Conservation (phyloP, 2,329 filamentous ascomycete genomes). For the Diaporthe humulicola region DNA sequence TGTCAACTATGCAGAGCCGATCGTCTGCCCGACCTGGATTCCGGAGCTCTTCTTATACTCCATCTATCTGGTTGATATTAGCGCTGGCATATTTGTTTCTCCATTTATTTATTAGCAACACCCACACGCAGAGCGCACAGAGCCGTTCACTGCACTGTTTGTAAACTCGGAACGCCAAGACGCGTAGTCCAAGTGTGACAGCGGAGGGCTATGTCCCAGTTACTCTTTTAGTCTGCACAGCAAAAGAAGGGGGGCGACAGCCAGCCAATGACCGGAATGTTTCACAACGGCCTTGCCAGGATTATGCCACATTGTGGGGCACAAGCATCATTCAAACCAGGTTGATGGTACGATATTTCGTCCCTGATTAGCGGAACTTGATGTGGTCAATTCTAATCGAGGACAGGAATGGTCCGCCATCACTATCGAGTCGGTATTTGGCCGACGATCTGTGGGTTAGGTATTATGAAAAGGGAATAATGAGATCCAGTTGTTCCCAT, state of each 20-base stretch:
- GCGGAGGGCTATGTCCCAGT: slow-evolving; percentile 8
- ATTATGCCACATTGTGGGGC: not conserved
- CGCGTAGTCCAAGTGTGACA: slow-evolving; percentile 14
- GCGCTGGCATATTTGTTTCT: not conserved
- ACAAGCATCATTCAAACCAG: not conserved
- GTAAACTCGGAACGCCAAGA: slow-evolving; percentile 30
- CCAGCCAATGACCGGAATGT: slow-evolving; percentile 1
- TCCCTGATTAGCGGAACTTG: slow-evolving; percentile 14
- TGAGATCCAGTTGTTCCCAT: too few relatives aligned
- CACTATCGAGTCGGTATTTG: not conserved
- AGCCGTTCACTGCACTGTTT: not conserved
- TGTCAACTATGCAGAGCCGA: not conserved
- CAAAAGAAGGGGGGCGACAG: not conserved
- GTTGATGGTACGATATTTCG: not conserved
- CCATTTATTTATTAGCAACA: not conserved
- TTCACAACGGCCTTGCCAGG: not conserved
- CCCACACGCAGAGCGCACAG: not conserved
- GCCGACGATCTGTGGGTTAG: slow-evolving; percentile 3
- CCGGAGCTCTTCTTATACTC: slow-evolving; percentile 4
- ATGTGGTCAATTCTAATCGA: not conserved
- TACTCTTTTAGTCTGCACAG: not conserved
- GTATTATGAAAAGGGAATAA: not conserved
- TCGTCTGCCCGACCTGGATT: not conserved
- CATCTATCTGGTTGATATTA: not conserved
- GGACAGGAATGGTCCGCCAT: slow-evolving; percentile 2